Percentiles rank a stretch among this genome's conserved stretches.
Conservation (phyloP, 176 grass and related monocot genomes). For the Oryza officinalis region DNA sequence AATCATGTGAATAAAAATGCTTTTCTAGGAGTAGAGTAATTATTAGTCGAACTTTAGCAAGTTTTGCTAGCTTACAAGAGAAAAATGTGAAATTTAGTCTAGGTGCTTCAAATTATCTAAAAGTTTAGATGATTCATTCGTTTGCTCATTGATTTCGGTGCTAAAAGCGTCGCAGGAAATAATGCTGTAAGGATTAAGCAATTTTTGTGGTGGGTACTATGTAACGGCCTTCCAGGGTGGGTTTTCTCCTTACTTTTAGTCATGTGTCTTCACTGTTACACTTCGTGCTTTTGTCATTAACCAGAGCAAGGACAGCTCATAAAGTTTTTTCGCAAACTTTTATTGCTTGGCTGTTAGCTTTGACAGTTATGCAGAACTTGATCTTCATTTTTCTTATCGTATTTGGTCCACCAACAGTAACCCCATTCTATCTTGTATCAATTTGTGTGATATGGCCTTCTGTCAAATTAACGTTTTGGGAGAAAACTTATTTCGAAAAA, state of each 20-base stretch:
- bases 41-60: neutral
- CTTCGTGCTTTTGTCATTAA: constrained; percentile 34
- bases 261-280: constrained; percentile 53
- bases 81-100: neutral
- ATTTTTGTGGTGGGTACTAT: constrained; percentile 20
- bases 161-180: constrained; percentile 25
- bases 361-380: neutral
- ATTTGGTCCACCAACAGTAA: constrained; percentile 2
- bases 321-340: constrained; percentile 37
- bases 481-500: neutral
- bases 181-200: constrained; percentile 15
- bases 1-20: constrained; percentile 31
- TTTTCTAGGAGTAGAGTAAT: neutral
- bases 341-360: constrained; percentile 31
- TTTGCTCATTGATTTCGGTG: neutral
- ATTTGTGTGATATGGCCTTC: neutral
- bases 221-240: constrained; percentile 37
- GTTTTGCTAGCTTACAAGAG: neutral
- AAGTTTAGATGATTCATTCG: constrained; percentile 4
- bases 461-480: neutral
- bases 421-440: neutral
- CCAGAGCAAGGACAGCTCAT: constrained; percentile 20
- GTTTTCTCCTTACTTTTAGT: constrained; percentile 42
- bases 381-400: constrained; percentile 18
- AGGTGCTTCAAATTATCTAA: neutral